Base-by-base conservation (phyloP, 257 asterid genomes). In the Capsicum baccatum region DNA sequence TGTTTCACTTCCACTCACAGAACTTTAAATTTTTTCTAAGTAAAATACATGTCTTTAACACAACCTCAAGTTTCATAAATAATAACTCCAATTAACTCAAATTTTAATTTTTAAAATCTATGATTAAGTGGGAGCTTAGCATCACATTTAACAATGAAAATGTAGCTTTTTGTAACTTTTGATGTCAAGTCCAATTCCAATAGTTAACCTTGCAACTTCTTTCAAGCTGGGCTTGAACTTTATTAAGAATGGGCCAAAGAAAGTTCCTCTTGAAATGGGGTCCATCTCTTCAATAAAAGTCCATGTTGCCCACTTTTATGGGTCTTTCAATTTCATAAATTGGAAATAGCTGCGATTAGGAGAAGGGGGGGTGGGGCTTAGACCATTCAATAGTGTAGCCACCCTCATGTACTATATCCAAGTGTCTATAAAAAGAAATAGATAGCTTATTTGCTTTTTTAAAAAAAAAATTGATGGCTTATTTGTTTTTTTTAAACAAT, bases 231-330 rank as follows among this genome's bases (percentile, higher is more conserved):
- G 44, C 55, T 50, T 13, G n/a, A 76, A n/a, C 9, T 50, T 76
- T 76, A 21, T 76, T 63, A 50, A 52, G 19, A 74, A 76, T 50
- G 81, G 63, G 48, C 81, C 8, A 8, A 52, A 52, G 42, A 76
- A 14, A 73, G 60, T 14, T 73, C 56, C 13, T 52, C 81, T 52
- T 50, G 63, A 3, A 52, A 26, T 21, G 50, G 48, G 10, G 39
- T 47, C 19, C 58, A 26, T 73, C 58, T 48, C n/a, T 47, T 14
- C 39, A 44, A n/a, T 71, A 71, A 47, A 42, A 71, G 58, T 71
- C 57, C 39, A 47, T 71, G 58, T n/a, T 71, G 6, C 10, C 2
- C 33, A 26, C 59, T 71, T 71, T n/a, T 47, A 17, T 12, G 13
- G 60, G 19, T n/a, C 3, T 19, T 74, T 50, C 80, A 74, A 19